Conservation (phyloP, 1,284 basidiomycete species). For the Leccinum subatratum region DNA sequence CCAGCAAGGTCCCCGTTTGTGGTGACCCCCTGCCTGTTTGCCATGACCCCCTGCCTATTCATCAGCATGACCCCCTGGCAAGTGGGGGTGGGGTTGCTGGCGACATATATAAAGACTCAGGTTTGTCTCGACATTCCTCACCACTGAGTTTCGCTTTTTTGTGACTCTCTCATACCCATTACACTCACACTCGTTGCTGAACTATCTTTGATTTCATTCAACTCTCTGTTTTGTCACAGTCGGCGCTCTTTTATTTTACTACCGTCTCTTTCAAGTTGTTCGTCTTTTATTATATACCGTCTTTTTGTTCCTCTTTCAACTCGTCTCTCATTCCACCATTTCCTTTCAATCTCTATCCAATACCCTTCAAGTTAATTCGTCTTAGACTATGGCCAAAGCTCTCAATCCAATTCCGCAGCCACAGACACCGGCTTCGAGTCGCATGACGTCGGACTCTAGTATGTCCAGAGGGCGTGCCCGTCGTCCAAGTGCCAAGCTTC, state of each 20-base stretch:
- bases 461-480: background rate
- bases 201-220: background rate
- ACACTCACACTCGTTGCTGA: background rate
- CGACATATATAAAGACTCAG: background rate
- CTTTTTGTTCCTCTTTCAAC: background rate
- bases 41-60: background rate
- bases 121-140: background rate
- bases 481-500: background rate
- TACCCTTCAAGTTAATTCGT: background rate
- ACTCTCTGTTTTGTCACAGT: background rate
- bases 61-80: background rate
- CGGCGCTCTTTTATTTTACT: background rate
- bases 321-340: background rate
- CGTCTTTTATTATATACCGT: background rate
- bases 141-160: background rate
- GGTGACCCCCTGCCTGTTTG: background rate
- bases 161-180: background rate
- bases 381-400: background rate
- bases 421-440: background rate
- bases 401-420: background rate
- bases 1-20: background rate
- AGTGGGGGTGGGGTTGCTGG: background rate
- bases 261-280: background rate
- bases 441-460: background rate
- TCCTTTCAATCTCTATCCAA: background rate